Evolutionary conservation across 441 rosid species (phyloP), one percentile per base, ranked within the genome.

Genomic region (Eutrema salsugineum): DNA sequence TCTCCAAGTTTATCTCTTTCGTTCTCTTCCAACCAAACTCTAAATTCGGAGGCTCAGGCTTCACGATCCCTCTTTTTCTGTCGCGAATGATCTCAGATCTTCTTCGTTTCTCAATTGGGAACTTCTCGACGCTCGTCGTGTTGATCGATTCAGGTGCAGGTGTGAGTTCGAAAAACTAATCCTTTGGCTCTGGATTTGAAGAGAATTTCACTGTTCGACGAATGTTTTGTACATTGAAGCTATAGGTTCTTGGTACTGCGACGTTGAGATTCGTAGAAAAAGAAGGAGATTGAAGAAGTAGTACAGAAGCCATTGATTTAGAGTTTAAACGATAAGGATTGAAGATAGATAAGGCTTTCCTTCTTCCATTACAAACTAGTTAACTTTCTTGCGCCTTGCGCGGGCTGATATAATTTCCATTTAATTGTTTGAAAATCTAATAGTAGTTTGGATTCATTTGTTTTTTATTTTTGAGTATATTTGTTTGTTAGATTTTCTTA

Each of bases 1-100:
- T 86, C 91, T 90, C 92, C 30, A 81, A 40, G 75, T 73, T 78
- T 12, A 88, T 88, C 80, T 63, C 82, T 71, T 88, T 88, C 2
- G 87, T 94, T 73, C 99, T 83, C 59, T 70, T 90, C 99, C 99
- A 91, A 9, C 97, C 97, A 4, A 94, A 77, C 75, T 94, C 91
- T 32, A 85, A 81, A 70, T 90, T 94, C 0, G 94, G 95, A 5
- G 97, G 97, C 77, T 94, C 92, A 0, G 82, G 66, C 49, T 80
- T 84, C 27, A 64, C 77, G 14, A 87, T 63, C 22, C 77, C 86
- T 81, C 77, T 81, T 3, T 44, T 86, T 35, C 81, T 83, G 39
- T 86, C 86, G 0, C 93, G 84, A 44, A 84, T 24, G 57, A 91
- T 94, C 59, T 81, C 87, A 0, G 97, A 88, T 70, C 70, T 81